phyloP scores from a whole-genome alignment of 768 basidiomycete genomes.

The Podaxis sp. region DNA sequence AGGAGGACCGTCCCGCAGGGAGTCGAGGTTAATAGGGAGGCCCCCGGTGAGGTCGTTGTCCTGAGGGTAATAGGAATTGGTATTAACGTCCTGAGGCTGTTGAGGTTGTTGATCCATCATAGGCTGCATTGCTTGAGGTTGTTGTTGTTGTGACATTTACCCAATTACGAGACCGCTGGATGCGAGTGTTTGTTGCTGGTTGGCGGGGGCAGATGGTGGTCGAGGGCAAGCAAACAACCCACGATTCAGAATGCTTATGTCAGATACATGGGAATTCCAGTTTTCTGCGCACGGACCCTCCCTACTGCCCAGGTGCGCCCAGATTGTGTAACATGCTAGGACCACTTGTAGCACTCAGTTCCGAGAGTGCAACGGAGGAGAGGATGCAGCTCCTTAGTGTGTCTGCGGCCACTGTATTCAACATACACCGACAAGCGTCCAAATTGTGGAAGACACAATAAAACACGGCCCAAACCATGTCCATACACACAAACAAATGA shows the following conservation, averaged over 20 bases:
- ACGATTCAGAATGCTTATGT: conserved; percentile 48
- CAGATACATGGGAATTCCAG: conserved; percentile 59
- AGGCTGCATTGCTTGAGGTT: conserved; percentile 57
- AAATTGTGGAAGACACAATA: conserved; percentile 75
- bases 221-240: conserved; percentile 45
- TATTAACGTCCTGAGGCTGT: conserved; percentile 43
- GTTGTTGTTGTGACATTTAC: conserved; percentile 49
- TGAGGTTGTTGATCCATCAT: conserved; percentile 56
- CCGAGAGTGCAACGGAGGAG: conserved; percentile 29
- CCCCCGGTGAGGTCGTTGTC: conserved; percentile 82
- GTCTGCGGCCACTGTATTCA: conserved; percentile 54
- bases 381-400: conserved; percentile 43
- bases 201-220: conserved; percentile 44
- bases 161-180: conserved; percentile 28
- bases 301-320: conserved; percentile 5
- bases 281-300: conserved; percentile 57
- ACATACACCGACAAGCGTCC: conserved; percentile 63
- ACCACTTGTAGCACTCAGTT: conserved; percentile 1
- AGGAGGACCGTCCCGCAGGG: conserved; percentile 82
- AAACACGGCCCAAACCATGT: conserved; percentile 61
- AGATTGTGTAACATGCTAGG: conserved; percentile 15
- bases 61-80: conserved; percentile 71
- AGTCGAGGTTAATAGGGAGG: conserved; percentile 84
- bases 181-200: conserved; percentile 39
- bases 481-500: conserved; percentile 47